These are phyloP conservation scores for Kodamaea fungicola DNA, from an alignment of 1,139 yeast species.

Conservation along the genomic window DNA sequence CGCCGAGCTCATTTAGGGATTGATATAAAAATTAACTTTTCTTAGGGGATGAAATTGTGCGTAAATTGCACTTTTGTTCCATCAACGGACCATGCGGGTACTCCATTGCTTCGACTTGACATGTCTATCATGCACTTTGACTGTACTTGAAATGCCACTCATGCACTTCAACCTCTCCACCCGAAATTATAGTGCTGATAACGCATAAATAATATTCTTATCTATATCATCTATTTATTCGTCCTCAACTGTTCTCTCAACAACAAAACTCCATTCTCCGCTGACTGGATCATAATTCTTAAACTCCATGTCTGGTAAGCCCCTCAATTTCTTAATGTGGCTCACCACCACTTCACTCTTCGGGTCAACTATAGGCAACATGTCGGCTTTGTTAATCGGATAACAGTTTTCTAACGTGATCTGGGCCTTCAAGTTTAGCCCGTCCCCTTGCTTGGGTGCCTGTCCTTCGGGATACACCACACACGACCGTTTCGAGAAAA, in stretches of 20 bases:
- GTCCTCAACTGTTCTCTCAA: slow-evolving; percentile 22
- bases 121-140: too few species aligned
- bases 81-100: too few species aligned
- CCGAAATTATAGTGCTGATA: too few species aligned
- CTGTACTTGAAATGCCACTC: too few species aligned
- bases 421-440: slow-evolving; percentile 72
- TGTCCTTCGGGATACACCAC: slow-evolving; percentile 70
- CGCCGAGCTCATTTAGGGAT: slow-evolving; percentile 19
- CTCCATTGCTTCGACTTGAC: too few species aligned
- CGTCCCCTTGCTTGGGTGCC: slow-evolving; percentile 73
- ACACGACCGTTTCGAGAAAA: slow-evolving; percentile 60
- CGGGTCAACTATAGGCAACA: slow-evolving; percentile 74
- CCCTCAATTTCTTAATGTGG: slow-evolving; percentile 68
- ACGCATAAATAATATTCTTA: too few species aligned
- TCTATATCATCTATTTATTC: neutral
- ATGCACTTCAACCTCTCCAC: too few species aligned
- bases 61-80: too few species aligned
- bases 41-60: neutral
- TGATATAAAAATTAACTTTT: neutral
- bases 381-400: slow-evolving; percentile 71
- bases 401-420: slow-evolving; percentile 76
- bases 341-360: slow-evolving; percentile 65
- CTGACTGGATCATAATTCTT: slow-evolving; percentile 71
- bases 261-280: slow-evolving; percentile 79
- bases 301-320: slow-evolving; percentile 58